Percentiles rank a stretch among this genome's conserved stretches.
Evolutionary conservation across 1,139 yeast species (phyloP).

Genomic region (Tardiomyces digboiensis): DNA sequence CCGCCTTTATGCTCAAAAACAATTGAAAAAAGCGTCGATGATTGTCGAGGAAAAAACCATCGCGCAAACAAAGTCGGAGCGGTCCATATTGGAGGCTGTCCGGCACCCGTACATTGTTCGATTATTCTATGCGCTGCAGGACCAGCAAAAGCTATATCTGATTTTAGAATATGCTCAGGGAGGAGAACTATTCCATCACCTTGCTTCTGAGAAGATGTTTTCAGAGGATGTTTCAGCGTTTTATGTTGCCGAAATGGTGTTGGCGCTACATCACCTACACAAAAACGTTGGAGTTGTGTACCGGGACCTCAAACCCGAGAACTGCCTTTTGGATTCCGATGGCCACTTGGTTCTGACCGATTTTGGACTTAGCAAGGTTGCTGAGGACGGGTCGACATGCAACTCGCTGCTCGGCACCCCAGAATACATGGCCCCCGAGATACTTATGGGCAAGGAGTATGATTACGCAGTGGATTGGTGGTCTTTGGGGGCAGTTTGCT

Average conservation of each 20-base stretch:
- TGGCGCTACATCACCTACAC: conserved; percentile 78
- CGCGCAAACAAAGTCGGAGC: conserved; percentile 63
- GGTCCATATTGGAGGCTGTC: conserved; percentile 57
- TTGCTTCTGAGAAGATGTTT: conserved; percentile 74
- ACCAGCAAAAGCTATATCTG: conserved; percentile 65
- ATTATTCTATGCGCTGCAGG: conserved; percentile 85
- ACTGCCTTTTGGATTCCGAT: conserved; percentile 67
- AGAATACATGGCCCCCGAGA: conserved; percentile 96
- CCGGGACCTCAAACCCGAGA: conserved; percentile 90
- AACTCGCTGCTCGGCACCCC: conserved; percentile 89
- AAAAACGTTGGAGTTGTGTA: conserved; percentile 76
- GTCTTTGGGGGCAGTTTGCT: conserved; percentile 88
- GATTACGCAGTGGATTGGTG: conserved; percentile 94
- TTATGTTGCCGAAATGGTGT: conserved; percentile 78
- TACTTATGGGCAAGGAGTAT: conserved; percentile 75
- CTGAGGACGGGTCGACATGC: conserved; percentile 41
- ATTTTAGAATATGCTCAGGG: conserved; percentile 86
- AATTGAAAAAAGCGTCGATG: conserved; percentile 70
- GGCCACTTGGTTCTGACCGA: conserved; percentile 87
- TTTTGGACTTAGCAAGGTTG: conserved; percentile 81
- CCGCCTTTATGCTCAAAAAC: conserved; percentile 79
- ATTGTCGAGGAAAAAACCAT: conserved; percentile 39
- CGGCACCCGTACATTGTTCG: conserved; percentile 86
- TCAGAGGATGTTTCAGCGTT: conserved; percentile 73
- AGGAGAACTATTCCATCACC: conserved; percentile 84